Conservation (phyloP, 768 basidiomycete species). For the Amanita brunnescens region DNA sequence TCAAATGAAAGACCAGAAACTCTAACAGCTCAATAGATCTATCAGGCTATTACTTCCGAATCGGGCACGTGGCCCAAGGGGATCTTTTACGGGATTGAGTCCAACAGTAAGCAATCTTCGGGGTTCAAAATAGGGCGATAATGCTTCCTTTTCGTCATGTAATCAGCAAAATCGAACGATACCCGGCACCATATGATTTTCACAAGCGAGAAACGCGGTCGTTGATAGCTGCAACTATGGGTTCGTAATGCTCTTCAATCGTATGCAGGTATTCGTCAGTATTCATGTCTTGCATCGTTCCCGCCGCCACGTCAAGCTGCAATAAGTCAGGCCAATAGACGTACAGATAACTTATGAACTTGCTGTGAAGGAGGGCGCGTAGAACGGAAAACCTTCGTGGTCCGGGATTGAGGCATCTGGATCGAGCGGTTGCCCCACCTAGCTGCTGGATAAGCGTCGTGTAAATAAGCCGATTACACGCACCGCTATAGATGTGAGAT, state of each 20-base stretch:
- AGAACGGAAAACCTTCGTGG: constrained; percentile 61
- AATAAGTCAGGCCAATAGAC: background rate
- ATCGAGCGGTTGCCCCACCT: constrained; percentile 49
- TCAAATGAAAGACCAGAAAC: no score
- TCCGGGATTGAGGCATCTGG: constrained; percentile 68
- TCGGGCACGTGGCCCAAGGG: no score
- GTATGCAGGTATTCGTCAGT: constrained; percentile 42
- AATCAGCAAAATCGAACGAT: no score
- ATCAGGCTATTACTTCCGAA: no score
- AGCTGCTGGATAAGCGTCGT: background rate
- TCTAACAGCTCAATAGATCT: no score
- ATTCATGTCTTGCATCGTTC: constrained; percentile 72
- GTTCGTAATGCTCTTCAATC: constrained; percentile 33
- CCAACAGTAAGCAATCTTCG: no score
- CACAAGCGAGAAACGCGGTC: constrained; percentile 25
- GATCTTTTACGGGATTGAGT: no score
- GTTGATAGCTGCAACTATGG: constrained; percentile 22
- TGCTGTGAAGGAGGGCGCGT: constrained; percentile 70
- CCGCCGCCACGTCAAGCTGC: constrained; percentile 60
- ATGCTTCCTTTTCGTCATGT: no score
- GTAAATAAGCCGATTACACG: constrained; percentile 16
- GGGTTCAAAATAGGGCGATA: no score
- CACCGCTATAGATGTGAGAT: constrained; percentile 70
- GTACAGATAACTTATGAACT: constrained; percentile 3
- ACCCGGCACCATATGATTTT: constrained; percentile 44